phyloP scores from a whole-genome alignment of 495 filamentous ascomycete species.

The Geopyxis carbonaria region DNA sequence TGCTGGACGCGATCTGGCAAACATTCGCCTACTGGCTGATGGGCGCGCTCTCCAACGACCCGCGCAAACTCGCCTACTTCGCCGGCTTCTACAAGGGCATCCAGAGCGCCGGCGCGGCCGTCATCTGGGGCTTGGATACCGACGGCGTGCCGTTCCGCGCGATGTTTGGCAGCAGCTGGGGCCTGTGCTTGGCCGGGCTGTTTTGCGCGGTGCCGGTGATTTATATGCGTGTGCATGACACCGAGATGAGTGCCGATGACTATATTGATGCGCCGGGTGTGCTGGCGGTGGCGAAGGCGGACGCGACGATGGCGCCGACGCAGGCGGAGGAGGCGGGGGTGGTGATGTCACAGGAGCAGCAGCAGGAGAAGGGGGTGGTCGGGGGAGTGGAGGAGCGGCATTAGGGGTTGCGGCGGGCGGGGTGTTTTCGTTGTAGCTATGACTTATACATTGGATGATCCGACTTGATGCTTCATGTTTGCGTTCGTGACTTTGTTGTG shows the following conservation, averaged over 20 bases:
- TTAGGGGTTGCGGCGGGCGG: too few species aligned
- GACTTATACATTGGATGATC: too few species aligned
- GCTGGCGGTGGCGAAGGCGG: too few species aligned
- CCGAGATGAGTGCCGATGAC: slow-evolving; percentile 21
- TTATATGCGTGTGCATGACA: slow-evolving; percentile 21
- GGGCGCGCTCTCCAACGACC: slow-evolving; percentile 80
- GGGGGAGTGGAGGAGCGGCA: too few species aligned
- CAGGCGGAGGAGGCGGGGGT: too few species aligned
- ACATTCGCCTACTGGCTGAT: slow-evolving; percentile 37
- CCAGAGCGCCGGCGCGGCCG: slow-evolving; percentile 81
- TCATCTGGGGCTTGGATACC: slow-evolving; percentile 66
- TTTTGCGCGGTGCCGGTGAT: slow-evolving; percentile 21
- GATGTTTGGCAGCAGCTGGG: slow-evolving; percentile 21
- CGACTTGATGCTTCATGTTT: too few species aligned
- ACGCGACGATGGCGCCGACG: too few species aligned
- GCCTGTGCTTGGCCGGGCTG: slow-evolving; percentile 21
- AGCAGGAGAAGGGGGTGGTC: too few species aligned
- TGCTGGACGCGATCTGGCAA: slow-evolving; percentile 49
- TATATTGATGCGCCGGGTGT: slow-evolving; percentile 8
- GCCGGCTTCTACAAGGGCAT: slow-evolving; percentile 96
- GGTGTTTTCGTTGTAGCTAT: too few species aligned
- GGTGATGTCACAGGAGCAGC: too few species aligned
- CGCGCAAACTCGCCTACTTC: slow-evolving; percentile 80
- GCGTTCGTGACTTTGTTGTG: too few species aligned
- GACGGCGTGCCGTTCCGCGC: slow-evolving; percentile 41